Evolutionary conservation across 495 filamentous ascomycete species (phyloP).

Genomic region (Friedmanniomyces simplex): DNA sequence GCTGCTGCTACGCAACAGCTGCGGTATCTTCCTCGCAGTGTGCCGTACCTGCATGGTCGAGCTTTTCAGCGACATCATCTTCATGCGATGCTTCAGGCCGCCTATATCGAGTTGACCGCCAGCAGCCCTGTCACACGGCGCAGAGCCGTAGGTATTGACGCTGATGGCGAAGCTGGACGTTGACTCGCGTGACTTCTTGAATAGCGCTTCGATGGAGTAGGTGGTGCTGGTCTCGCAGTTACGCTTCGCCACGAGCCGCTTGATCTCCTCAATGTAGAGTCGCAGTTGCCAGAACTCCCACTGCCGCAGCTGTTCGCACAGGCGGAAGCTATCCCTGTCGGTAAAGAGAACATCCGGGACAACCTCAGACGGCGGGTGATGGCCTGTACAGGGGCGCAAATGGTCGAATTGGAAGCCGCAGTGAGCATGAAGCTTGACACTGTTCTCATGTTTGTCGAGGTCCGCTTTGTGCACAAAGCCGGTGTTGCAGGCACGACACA

Average conservation of each 20-base stretch:
- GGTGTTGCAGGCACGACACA: conserved; percentile 1
- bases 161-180: conserved; percentile 9
- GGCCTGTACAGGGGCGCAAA: not conserved
- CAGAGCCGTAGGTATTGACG: conserved; percentile 9
- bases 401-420: conserved; percentile 11
- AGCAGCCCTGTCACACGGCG: conserved; percentile 1
- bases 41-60: no score
- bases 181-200: not conserved
- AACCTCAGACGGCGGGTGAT: conserved; percentile 1
- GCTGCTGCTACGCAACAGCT: not conserved
- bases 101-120: conserved; percentile 4
- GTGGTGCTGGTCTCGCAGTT: not conserved
- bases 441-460: not conserved
- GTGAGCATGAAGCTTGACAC: not conserved
- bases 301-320: conserved; percentile 7
- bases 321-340: not conserved
- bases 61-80: conserved; percentile 8
- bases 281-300: conserved; percentile 9
- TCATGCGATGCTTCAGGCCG: not conserved
- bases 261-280: conserved; percentile 2
- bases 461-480: conserved; percentile 9
- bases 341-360: not conserved
- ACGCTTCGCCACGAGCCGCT: not conserved
- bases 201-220: conserved; percentile 6
- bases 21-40: not conserved